Evolutionary conservation across 495 filamentous ascomycete species (phyloP), one percentile per base, ranked within the genome.

Genomic region (Neurospora tetraspora): DNA sequence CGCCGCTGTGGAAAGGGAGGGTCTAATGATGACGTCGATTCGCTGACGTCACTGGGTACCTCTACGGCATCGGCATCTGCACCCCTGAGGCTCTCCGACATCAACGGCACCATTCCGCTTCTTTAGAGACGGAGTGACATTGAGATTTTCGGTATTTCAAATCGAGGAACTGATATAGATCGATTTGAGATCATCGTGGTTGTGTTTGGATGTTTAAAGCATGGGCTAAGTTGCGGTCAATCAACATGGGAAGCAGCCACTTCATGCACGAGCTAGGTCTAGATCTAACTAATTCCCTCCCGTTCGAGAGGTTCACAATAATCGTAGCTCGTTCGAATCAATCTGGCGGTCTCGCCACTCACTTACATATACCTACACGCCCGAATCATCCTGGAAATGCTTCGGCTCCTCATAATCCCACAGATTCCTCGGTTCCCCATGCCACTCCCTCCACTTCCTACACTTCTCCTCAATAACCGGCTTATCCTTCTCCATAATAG

Each of bases 361-460:
- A 27, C 34, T 36, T 36, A 5, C 34, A 5, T 36, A 36, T 6
- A 11, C n/a, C 45, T 53, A 81, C 45, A 81, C 73, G 12, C 81
- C 81, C 11, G 79, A 79, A 71, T 80, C 80, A 34, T 81, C 78
- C 53, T 78, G 74, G 39, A 74, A 74, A 27, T 78, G 74, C 9
- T 69, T 39, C 14, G 65, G 71, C 45, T 72, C 71, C 2, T 74
- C n/a, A 27, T 39, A 74, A 34, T 74, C 71, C 71, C 71, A 73
- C 8, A 45, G 68, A 23, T 74, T 74, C 36, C 31, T 65, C 42
- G 65, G 42, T 7, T 74, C 72, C 2, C 37, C 69, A 38, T 76
- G 53, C 72, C 80, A 84, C 2, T 68, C 70, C 36, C 76, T 47
- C 82, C 81, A 82, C 36, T 77, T 80, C 11, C 38, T 42, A 71